Evolutionary conservation across 257 asterid species (phyloP), one percentile per base, ranked within the genome.

Genomic region (Cruciata laevipes): DNA sequence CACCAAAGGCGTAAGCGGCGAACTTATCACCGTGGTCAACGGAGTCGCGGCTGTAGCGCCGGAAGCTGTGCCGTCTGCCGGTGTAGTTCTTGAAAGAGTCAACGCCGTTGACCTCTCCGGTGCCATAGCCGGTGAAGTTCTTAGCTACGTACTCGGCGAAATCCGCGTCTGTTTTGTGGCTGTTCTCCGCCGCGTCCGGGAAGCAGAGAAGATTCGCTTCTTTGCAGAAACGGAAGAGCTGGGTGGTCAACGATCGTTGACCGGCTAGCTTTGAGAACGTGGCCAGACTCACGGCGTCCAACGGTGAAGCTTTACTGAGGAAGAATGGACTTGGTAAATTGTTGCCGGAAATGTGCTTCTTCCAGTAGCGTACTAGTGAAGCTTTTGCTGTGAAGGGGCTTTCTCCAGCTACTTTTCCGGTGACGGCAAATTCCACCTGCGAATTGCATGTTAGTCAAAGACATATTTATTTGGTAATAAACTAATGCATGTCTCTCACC

Each of bases 91-190:
- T 69, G 85, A 91, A 91, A 0, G 80, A 68, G 66, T 91, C 94
- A 1, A 18, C 42, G 6, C 85, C 87, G 4, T 90, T 91, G 61
- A 70, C 49, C 16, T 71, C 71, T 10, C 66, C 62, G 31, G 82
- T 75, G 71, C 92, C 98, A 76, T 87, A 91, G 76, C 84, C 89
- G 70, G 95, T 87, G 83, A 91, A 91, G 70, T 91, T 91, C 70
- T 67, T 65, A 62, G 16, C n/a, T 3, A 6, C 0, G 58, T 89
- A 86, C 11, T 63, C 3, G 51, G 75, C 75, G 71, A 89, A 89
- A 38, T 83, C 78, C 9, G 70, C 89, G n/a, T 87, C 62, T 18
- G 44, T 51, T 25, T 24, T 27, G 77, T 86, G 95, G 52, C 83
- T 89, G 1, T 82, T 79, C 3, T 81, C 62, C 3, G 78, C 62